Base-by-base conservation (phyloP, 75 land plant species). In the Picea sitchensis region DNA sequence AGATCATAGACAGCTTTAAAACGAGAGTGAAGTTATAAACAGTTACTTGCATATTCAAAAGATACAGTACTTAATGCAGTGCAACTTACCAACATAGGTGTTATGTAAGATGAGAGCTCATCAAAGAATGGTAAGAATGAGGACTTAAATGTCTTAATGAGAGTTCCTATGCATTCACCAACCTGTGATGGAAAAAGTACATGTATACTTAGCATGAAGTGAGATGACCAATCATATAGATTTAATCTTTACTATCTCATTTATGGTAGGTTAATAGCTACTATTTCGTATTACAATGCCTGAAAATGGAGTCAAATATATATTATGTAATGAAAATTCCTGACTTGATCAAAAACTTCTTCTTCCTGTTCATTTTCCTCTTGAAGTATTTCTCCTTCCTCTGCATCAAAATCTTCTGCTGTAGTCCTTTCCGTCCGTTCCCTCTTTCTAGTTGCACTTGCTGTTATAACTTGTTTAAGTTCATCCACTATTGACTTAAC, bases 361-460 rank as follows among this genome's bases (percentile, higher is more conserved):
- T 94, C 96, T 84, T 94, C 96, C 73, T 88, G 91, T 77, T 93
- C 95, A 87, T 94, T 92, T 82, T 94, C 96, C 84, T 94, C 96
- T 75, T 86, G 80, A 31, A 94, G 82, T 44, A 94, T 63, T 75
- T 94, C 96, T 9, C 92, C 89, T 77, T 94, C 96, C 65, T 94
- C 89, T 73, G 92, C 96, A 90, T 94, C 96, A 81, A 94, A 94
- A 68, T 94, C 96, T 69, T 94, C 96, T 14, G 92, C 91, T 80
- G 90, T 88, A 7, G 95, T 78, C 82, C 96, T 83, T 64, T 94
- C 96, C 78, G 87, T 86, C 75, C 96, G 85, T 32, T 94, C 92
- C 59, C 84, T 90, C 82, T 90, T 94, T 80, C 96, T 86, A n/a
- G 89, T 69, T 30, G 95, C 77, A 82, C 96, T 94, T 13, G 94